A percentile compares a stretch with the other conserved stretches of the same genome.
These are phyloP conservation scores for Tremella mesenterica DNA, from an alignment of 768 basidiomycete genomes.

Conservation along the genomic window DNA sequence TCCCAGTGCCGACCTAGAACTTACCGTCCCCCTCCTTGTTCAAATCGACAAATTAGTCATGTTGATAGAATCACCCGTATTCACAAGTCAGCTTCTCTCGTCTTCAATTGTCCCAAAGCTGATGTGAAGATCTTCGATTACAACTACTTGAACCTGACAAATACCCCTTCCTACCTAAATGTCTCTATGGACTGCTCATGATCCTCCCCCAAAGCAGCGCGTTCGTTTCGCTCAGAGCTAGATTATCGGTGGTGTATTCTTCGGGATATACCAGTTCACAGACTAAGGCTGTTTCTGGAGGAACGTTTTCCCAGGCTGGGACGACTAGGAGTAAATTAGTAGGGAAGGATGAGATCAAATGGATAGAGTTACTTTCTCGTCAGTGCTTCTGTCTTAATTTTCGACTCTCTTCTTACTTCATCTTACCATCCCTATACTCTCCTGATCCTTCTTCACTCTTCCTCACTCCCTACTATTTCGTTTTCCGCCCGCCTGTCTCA, in stretches of 20 bases:
- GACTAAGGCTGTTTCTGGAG: slow-evolving; percentile 64
- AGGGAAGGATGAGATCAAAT: slow-evolving; percentile 84
- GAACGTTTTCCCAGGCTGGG: background rate
- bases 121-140: slow-evolving; percentile 53
- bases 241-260: slow-evolving; percentile 88
- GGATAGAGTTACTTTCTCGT: slow-evolving; percentile 80
- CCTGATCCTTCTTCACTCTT: too few relatives aligned
- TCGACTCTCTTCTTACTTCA: background rate
- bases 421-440: too few relatives aligned
- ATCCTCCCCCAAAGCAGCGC: slow-evolving; percentile 92
- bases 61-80: slow-evolving; percentile 94
- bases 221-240: slow-evolving; percentile 86
- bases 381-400: slow-evolving; percentile 12
- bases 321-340: slow-evolving; percentile 65
- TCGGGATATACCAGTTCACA: slow-evolving; percentile 79
- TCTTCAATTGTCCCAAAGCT: background rate
- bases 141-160: slow-evolving; percentile 94
- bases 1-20: slow-evolving; percentile 83
- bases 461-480: too few relatives aligned
- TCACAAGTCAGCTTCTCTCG: slow-evolving; percentile 62
- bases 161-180: slow-evolving; percentile 95
- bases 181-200: slow-evolving; percentile 94
- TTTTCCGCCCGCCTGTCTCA: too few relatives aligned
- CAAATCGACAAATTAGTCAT: slow-evolving; percentile 98
- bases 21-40: slow-evolving; percentile 86